Evolutionary conservation across 139 green algal genomes (phyloP), one percentile per base, ranked within the genome.

Genomic region (Coccomyxa sp.): DNA sequence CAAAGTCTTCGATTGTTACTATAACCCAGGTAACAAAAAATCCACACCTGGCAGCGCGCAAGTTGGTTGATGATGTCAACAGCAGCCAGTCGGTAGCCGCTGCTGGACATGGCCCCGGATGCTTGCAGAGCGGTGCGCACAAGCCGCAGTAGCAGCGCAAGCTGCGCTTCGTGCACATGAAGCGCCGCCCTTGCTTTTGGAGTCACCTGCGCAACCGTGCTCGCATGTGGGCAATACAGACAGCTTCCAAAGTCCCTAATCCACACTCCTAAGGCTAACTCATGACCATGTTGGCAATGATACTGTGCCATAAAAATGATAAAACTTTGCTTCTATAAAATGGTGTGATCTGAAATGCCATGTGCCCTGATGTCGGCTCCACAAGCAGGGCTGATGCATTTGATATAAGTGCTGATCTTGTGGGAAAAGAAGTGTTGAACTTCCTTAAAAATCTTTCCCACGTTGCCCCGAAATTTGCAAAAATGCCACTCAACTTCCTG

Each of bases 61-160:
- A 86, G 82, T 13, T 78, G 71, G 32, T 45, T 30, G 16, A 79
- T 76, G 67, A 79, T 32, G 32, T 80, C 30, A 58, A 79, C 31
- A 10, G 76, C 77, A 58, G 76, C 85, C 79, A 95, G 87, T 21
- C 83, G 81, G 83, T 95, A 90, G 13, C 91, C 91, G 0, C 25
- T 32, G 21, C 27, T 58, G n/a, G 38, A 68, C 38, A 51, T 51
- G 38, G n/a, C 87, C 84, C 23, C 83, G 81, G 57, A 57, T 81
- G 82, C 45, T 77, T 82, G 31, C 18, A 16, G 67, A 30, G 59
- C 89, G 21, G 92, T 83, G 58, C 87, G 71, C 30, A 85, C 85
- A 77, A 95, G 87, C 17, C 79, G 71, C 79, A 93, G 85, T 83
- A 96, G 88, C 86, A 95, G 88, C 28, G 83, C 82, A 25, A 96